These are phyloP conservation scores for Blepharisma japonicum DNA, from an alignment of 73 alveolate genomes.

Conservation along the genomic window DNA sequence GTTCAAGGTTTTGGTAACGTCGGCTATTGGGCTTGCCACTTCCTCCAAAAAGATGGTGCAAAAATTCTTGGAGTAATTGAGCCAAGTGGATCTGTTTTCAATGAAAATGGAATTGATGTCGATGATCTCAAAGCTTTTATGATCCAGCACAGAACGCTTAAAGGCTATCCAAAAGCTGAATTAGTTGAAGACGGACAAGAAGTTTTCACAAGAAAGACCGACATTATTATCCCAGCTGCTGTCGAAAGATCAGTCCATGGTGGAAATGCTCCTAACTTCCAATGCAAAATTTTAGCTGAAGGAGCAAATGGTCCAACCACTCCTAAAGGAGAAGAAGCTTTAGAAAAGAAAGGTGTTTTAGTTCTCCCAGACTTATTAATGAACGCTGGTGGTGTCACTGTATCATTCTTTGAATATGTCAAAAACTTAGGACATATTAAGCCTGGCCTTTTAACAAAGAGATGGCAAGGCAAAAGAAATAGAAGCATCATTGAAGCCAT, in stretches of 20 bases:
- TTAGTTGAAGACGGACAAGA: constrained; percentile 53
- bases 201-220: constrained; percentile 70
- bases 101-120: constrained; percentile 69
- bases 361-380: constrained; percentile 78
- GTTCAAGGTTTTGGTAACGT: constrained; percentile 92
- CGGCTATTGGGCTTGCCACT: constrained; percentile 90
- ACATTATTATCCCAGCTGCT: constrained; percentile 86
- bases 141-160: constrained; percentile 61
- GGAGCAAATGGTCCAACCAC: constrained; percentile 91
- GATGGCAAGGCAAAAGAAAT: constrained; percentile 74
- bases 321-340: constrained; percentile 61
- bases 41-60: constrained; percentile 75
- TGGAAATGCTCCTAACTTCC: constrained; percentile 70
- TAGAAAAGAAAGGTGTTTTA: constrained; percentile 63
- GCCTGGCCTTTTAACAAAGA: constrained; percentile 79
- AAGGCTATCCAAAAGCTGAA: constrained; percentile 73
- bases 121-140: constrained; percentile 67
- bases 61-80: constrained; percentile 70
- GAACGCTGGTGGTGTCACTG: constrained; percentile 91
- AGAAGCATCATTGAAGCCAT: constrained; percentile 44
- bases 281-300: constrained; percentile 77
- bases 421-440: constrained; percentile 74
- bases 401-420: constrained; percentile 85
- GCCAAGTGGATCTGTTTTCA: constrained; percentile 75
- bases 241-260: constrained; percentile 71